Percentiles rank a stretch among this genome's conserved stretches.
Conservation (phyloP, 1,284 basidiomycete species). For the Cerioporus squamosus region DNA sequence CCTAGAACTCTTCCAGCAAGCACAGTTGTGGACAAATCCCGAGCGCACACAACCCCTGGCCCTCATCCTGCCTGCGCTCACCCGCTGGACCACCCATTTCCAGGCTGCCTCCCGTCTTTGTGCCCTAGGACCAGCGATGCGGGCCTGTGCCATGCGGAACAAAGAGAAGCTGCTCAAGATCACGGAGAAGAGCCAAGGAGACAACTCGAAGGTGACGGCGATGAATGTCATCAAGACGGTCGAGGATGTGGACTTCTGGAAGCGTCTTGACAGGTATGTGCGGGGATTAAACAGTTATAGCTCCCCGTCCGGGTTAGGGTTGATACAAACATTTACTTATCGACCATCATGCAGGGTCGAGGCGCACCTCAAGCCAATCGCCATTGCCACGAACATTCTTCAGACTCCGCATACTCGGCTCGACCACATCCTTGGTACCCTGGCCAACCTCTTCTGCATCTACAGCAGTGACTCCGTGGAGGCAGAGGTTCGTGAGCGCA, state of each 20-base stretch:
- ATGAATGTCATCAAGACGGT: constrained; percentile 17
- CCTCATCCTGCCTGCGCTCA: constrained; percentile 36
- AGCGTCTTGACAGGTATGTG: constrained; percentile 2
- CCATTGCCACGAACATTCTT: neutral
- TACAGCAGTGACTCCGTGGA: neutral
- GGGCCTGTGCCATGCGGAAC: constrained; percentile 18
- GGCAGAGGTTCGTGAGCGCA: neutral
- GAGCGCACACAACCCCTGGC: constrained; percentile 7
- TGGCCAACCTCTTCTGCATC: neutral
- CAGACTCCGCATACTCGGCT: neutral
- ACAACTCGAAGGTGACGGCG: constrained; percentile 18
- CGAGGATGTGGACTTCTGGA: constrained; percentile 29
- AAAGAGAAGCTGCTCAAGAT: constrained; percentile 21
- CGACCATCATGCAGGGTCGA: neutral
- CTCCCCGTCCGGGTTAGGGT: neutral
- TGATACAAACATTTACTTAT: neutral
- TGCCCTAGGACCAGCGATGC: constrained; percentile 23
- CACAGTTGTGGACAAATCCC: constrained; percentile 2
- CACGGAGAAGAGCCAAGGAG: constrained; percentile 18
- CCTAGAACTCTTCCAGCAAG: constrained; percentile 7
- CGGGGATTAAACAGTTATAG: too few species aligned
- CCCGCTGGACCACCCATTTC: constrained; percentile 39
- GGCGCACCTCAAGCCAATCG: neutral
- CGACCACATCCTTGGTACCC: constrained; percentile 3
- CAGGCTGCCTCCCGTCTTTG: constrained; percentile 26